Evolutionary conservation across 257 asterid genomes (phyloP).

Genomic region (Solanum rostratum): DNA sequence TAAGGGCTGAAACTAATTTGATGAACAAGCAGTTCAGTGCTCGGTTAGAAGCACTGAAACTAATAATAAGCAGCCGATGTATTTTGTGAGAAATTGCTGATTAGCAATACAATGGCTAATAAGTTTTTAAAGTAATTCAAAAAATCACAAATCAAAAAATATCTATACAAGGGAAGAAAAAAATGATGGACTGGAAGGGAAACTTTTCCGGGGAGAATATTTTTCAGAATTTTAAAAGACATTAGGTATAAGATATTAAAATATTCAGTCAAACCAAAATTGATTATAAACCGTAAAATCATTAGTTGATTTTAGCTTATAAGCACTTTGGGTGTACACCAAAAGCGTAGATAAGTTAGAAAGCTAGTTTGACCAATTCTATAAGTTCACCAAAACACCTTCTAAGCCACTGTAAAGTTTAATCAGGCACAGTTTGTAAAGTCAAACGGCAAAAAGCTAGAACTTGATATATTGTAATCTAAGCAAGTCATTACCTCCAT

Average conservation of each 20-base stretch:
- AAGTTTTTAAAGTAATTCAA: background rate
- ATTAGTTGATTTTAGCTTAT: background rate
- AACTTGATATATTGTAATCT: background rate
- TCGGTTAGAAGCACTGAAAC: background rate
- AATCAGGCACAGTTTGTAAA: background rate
- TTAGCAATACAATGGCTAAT: background rate
- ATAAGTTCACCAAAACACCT: background rate
- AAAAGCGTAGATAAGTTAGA: background rate
- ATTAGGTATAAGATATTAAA: background rate
- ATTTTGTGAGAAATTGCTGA: background rate
- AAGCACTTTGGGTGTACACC: background rate
- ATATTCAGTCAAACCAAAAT: background rate
- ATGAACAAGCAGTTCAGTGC: background rate
- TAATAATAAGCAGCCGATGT: background rate
- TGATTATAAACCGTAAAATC: background rate
- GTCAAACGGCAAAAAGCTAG: background rate
- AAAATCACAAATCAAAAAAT: background rate
- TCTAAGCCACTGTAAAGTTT: background rate
- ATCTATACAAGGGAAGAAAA: background rate
- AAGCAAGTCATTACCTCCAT: background rate
- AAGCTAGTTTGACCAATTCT: background rate
- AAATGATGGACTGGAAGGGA: background rate
- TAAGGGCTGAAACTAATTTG: background rate
- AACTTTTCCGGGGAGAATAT: background rate
- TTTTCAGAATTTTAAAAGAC: background rate